These are phyloP conservation scores for Thielaviopsis musarum DNA, from an alignment of 2,329 filamentous ascomycete species.

Conservation along the genomic window DNA sequence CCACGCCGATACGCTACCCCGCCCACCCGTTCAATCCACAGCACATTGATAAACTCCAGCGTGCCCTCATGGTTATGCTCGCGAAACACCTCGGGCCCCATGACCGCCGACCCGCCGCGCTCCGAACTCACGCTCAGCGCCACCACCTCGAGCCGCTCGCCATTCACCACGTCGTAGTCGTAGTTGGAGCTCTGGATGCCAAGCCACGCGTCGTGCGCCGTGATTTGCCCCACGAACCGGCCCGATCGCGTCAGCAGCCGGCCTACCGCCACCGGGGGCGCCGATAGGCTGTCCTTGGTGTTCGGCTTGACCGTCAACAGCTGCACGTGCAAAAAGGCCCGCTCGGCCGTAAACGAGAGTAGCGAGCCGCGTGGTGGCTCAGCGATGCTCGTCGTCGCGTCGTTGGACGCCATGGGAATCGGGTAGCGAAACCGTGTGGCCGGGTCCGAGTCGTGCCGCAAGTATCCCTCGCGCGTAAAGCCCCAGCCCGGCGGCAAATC, in stretches of 20 bases:
- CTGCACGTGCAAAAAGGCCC: slow-evolving; percentile 25
- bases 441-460: slow-evolving; percentile 25
- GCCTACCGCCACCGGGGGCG: slow-evolving; percentile 26
- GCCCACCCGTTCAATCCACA: slow-evolving; percentile 30
- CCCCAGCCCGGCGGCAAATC: slow-evolving; percentile 24
- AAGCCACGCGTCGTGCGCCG: slow-evolving; percentile 29
- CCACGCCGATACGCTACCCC: slow-evolving; percentile 26
- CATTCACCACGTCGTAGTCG: slow-evolving; percentile 18
- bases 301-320: slow-evolving; percentile 19
- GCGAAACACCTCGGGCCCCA: slow-evolving; percentile 23
- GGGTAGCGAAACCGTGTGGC: slow-evolving; percentile 26
- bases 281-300: slow-evolving; percentile 16
- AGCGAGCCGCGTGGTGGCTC: slow-evolving; percentile 22
- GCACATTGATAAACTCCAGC: slow-evolving; percentile 29
- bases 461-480: slow-evolving; percentile 20
- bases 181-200: slow-evolving; percentile 30
- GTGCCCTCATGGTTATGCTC: slow-evolving; percentile 24
- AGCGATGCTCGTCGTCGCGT: slow-evolving; percentile 1
- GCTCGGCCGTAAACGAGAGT: slow-evolving; percentile 24
- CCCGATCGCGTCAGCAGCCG: slow-evolving; percentile 23
- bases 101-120: slow-evolving; percentile 25
- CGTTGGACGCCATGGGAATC: slow-evolving; percentile 19
- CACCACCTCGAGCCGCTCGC: slow-evolving; percentile 27
- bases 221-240: slow-evolving; percentile 26
- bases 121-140: slow-evolving; percentile 26